Evolutionary conservation across 306 rosid genomes (phyloP).

Genomic region (Mucuna pruriens): DNA sequence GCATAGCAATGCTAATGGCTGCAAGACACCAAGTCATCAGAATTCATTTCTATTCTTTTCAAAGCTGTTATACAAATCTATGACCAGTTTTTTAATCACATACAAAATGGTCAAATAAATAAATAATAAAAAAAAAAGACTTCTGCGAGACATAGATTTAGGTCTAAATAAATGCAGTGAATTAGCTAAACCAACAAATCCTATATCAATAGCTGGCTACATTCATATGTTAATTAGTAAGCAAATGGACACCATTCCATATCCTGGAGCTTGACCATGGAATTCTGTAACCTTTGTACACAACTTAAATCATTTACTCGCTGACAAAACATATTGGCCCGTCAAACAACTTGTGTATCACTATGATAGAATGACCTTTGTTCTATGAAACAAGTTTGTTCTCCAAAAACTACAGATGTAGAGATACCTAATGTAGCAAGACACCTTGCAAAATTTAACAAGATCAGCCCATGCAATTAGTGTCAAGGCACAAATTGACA

Average conservation of each 20-base stretch:
- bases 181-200: neutral
- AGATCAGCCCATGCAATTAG: neutral
- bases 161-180: neutral
- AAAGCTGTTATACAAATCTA: neutral
- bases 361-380: neutral
- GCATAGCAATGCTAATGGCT: conserved; percentile 50
- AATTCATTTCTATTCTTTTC: neutral
- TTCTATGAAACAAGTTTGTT: no score
- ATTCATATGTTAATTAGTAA: neutral
- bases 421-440: neutral
- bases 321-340: neutral
- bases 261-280: neutral
- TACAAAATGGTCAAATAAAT: neutral
- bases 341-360: neutral
- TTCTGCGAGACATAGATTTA: neutral
- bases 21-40: conserved; percentile 33
- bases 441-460: neutral
- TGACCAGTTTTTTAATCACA: conserved; percentile 1
- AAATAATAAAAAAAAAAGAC: neutral
- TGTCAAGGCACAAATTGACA: neutral
- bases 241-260: neutral
- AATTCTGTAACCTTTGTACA: neutral
- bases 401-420: neutral
- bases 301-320: neutral
- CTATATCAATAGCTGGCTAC: neutral